phyloP scores from a whole-genome alignment of 352 stramenopile genomes.

The Globisporangium parvum region DNA sequence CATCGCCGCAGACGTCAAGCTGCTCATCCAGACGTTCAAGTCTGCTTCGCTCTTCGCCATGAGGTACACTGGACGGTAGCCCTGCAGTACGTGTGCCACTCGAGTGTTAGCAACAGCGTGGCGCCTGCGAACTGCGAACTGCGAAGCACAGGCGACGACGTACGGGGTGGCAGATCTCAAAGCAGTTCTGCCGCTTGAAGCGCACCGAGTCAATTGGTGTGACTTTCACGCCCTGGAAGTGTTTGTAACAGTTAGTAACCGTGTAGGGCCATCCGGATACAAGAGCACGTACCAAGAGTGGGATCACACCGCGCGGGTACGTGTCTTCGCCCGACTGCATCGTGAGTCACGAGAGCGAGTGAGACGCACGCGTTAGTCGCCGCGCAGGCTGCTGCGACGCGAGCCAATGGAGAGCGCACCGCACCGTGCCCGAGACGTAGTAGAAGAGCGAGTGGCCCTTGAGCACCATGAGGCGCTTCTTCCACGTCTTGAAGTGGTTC shows the following conservation, averaged over 20 bases:
- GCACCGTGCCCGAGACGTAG: constrained; percentile 83
- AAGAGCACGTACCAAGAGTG: constrained; percentile 31
- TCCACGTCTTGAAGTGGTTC: constrained; percentile 88
- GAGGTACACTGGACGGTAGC: constrained; percentile 75
- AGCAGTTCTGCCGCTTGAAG: constrained; percentile 86
- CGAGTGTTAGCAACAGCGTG: constrained; percentile 2
- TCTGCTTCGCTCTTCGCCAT: constrained; percentile 85
- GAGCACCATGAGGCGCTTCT: constrained; percentile 85
- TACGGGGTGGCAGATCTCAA: constrained; percentile 81
- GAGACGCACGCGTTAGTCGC: neutral
- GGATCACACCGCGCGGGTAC: constrained; percentile 77
- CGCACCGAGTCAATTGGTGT: constrained; percentile 67
- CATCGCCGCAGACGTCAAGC: constrained; percentile 75
- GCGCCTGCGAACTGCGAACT: neutral
- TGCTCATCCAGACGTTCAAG: constrained; percentile 82
- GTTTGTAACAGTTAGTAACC: constrained; percentile 1
- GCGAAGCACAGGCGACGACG: constrained; percentile 3
- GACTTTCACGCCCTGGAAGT: constrained; percentile 51
- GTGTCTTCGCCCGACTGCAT: constrained; percentile 77
- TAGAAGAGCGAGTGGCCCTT: constrained; percentile 86
- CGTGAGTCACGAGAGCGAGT: neutral
- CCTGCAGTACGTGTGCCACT: too few relatives aligned
- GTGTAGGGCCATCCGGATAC: too few relatives aligned
- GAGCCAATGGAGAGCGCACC: constrained; percentile 4
- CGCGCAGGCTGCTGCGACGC: too few relatives aligned